Evolutionary conservation across 257 asterid species (phyloP).

Genomic region (Rhazya stricta): DNA sequence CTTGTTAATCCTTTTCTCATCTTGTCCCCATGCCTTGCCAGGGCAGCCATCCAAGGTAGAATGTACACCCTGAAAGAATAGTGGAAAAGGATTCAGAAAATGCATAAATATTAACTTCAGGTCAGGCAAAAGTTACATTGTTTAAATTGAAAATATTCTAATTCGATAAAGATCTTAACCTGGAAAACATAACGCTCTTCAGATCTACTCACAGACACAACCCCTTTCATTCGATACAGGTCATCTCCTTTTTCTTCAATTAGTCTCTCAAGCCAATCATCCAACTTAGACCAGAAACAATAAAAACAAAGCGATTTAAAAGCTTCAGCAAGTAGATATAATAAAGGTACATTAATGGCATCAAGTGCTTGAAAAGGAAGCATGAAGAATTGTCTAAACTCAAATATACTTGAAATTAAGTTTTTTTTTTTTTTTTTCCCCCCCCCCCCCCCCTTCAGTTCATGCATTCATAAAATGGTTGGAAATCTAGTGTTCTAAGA

Average conservation of each 20-base stretch:
- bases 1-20: constrained; percentile 80
- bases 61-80: constrained; percentile 67
- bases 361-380: neutral
- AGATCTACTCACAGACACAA: constrained; percentile 61
- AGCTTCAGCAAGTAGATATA: constrained; percentile 5
- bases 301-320: constrained; percentile 9
- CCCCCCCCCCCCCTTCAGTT: too few relatives aligned
- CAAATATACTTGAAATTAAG: neutral
- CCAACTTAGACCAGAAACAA: constrained; percentile 50
- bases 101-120: neutral
- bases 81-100: neutral
- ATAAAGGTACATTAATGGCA: neutral
- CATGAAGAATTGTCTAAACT: neutral
- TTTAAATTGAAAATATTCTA: neutral
- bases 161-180: constrained; percentile 32
- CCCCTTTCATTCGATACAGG: constrained; percentile 90
- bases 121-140: neutral
- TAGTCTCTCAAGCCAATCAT: constrained; percentile 91
- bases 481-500: neutral
- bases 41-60: constrained; percentile 79
- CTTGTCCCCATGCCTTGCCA: constrained; percentile 78
- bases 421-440: too few relatives aligned
- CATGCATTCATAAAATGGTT: neutral
- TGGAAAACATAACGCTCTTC: constrained; percentile 87
- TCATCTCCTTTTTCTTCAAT: constrained; percentile 90